These are phyloP conservation scores for Funneliformis geosporum DNA, from an alignment of 192 early-diverging fungal species.

Conservation along the genomic window DNA sequence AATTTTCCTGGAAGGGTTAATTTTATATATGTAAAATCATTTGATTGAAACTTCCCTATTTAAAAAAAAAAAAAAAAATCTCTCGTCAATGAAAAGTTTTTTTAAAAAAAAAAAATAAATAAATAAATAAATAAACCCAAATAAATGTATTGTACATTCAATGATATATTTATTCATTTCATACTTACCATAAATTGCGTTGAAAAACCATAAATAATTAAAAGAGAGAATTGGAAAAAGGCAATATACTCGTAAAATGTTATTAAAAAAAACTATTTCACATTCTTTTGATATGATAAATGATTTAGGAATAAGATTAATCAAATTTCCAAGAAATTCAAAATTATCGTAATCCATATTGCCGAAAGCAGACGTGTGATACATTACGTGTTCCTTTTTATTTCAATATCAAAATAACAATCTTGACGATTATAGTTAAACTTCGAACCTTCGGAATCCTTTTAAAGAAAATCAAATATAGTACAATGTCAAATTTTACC, in stretches of 20 bases:
- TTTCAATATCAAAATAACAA: too few relatives aligned
- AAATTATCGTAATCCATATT: too few relatives aligned
- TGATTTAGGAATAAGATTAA: not conserved
- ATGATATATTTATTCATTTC: too few relatives aligned
- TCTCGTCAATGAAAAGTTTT: not conserved
- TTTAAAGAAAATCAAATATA: too few relatives aligned
- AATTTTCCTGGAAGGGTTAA: slow-evolving; percentile 36
- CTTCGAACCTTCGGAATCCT: too few relatives aligned
- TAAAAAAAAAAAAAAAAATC: not conserved
- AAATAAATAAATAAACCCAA: not conserved
- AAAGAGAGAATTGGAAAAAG: slow-evolving; percentile 26
- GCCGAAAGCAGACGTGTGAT: too few relatives aligned
- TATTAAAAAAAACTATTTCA: slow-evolving; percentile 21
- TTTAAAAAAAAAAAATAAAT: not conserved
- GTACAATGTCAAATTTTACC: too few relatives aligned
- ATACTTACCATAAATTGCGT: slow-evolving; percentile 45
- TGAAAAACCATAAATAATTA: slow-evolving; percentile 10
- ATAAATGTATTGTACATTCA: not conserved
- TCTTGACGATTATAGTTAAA: too few relatives aligned
- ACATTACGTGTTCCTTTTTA: too few relatives aligned
- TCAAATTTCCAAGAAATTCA: too few relatives aligned
- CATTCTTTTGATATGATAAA: not conserved
- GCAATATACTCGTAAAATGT: slow-evolving; percentile 19
- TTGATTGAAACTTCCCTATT: slow-evolving; percentile 29
- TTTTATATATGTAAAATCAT: slow-evolving; percentile 16